Conservation (phyloP, 345 rosid genomes). For the Moricandia arvensis region DNA sequence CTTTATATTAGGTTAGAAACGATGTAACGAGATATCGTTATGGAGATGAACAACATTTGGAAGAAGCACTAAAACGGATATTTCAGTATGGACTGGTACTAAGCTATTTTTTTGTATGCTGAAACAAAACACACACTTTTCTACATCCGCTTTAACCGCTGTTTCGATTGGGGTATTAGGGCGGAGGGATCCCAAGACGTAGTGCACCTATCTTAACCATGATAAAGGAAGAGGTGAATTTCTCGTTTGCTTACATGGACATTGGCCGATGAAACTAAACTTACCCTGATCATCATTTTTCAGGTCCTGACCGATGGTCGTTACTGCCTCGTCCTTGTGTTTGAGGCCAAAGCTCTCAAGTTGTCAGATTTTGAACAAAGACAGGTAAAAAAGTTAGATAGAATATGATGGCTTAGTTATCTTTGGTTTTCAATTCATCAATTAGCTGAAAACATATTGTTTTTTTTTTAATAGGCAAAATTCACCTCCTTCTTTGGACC, state of each 20-base stretch:
- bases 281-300: background rate
- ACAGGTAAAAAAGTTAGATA: too few species aligned
- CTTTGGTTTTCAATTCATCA: background rate
- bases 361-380: slow-evolving; percentile 80
- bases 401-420: too few species aligned
- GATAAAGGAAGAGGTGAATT: slow-evolving; percentile 70
- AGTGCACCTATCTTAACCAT: slow-evolving; percentile 74
- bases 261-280: background rate
- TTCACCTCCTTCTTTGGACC: slow-evolving; percentile 95
- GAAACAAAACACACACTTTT: background rate
- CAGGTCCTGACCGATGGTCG: background rate
- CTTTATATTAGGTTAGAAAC: slow-evolving; percentile 23
- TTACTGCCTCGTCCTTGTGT: slow-evolving; percentile 42
- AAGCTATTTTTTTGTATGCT: slow-evolving; percentile 26
- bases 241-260: background rate
- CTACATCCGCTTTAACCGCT: background rate
- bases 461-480: slow-evolving; percentile 56
- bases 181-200: slow-evolving; percentile 89
- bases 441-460: background rate
- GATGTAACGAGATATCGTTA: slow-evolving; percentile 90
- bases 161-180: slow-evolving; percentile 41
- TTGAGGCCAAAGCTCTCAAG: slow-evolving; percentile 74
- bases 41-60: slow-evolving; percentile 97
- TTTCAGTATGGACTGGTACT: slow-evolving; percentile 85
- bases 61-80: slow-evolving; percentile 85